A percentile compares a stretch with the other conserved stretches of the same genome.
Conservation (phyloP, 805 yeast species). For the Spathaspora passalidarum region DNA sequence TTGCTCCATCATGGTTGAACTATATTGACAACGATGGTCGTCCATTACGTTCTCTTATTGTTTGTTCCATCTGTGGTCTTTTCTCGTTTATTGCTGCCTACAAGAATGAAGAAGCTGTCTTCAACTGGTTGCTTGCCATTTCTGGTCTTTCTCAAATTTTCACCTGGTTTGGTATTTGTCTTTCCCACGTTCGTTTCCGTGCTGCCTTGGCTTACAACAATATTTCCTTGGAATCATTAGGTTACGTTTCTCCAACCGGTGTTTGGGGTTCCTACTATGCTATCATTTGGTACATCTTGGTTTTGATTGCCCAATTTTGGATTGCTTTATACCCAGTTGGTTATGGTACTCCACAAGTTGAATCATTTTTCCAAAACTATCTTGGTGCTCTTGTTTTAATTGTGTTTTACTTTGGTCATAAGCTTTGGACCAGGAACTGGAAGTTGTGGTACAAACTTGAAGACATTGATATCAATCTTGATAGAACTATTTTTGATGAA, state of each 20-base stretch:
- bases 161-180: slow-evolving; percentile 41
- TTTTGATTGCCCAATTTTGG: slow-evolving; percentile 44
- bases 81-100: slow-evolving; percentile 42
- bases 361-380: slow-evolving; percentile 30
- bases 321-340: slow-evolving; percentile 41
- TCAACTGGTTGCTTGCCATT: slow-evolving; percentile 41
- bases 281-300: slow-evolving; percentile 26
- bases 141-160: slow-evolving; percentile 41
- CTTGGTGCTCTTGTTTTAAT: slow-evolving; percentile 32
- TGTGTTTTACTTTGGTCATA: slow-evolving; percentile 30
- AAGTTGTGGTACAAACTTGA: slow-evolving; percentile 19
- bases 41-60: slow-evolving; percentile 36
- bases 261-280: slow-evolving; percentile 38
- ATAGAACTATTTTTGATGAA: slow-evolving; percentile 32
- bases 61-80: slow-evolving; percentile 32
- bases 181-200: slow-evolving; percentile 41
- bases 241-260: slow-evolving; percentile 39
- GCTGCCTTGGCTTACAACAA: slow-evolving; percentile 31
- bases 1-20: slow-evolving; percentile 38
- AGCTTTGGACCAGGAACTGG: slow-evolving; percentile 32
- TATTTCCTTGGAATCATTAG: slow-evolving; percentile 26
- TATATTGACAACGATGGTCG: slow-evolving; percentile 41
- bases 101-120: slow-evolving; percentile 35
- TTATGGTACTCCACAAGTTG: slow-evolving; percentile 22
- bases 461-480: slow-evolving; percentile 29